Evolutionary conservation across 345 rosid species (phyloP).

Genomic region (Barbarea vulgaris): DNA sequence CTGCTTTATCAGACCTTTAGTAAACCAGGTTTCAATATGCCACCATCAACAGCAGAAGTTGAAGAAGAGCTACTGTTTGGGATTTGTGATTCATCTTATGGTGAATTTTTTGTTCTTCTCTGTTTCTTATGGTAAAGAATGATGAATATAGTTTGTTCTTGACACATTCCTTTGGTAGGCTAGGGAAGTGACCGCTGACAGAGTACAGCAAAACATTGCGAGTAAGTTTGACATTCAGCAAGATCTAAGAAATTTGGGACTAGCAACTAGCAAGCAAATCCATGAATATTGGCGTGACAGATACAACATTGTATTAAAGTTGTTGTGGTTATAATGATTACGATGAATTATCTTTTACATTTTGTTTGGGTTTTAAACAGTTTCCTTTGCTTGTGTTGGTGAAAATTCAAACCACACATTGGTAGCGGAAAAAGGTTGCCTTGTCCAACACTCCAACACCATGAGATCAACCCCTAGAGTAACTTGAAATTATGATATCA

Average conservation of each 20-base stretch:
- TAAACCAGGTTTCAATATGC: constrained; percentile 74
- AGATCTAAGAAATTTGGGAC: not conserved
- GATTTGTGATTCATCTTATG: constrained; percentile 52
- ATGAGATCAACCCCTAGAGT: constrained; percentile 67
- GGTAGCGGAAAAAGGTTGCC: constrained; percentile 60
- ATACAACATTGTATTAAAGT: not conserved
- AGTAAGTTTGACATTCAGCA: constrained; percentile 52
- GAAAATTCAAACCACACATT: constrained; percentile 73
- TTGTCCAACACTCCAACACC: constrained; percentile 48
- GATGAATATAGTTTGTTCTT: constrained; percentile 20
- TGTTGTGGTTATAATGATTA: not conserved
- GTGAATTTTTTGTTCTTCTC: too few species aligned
- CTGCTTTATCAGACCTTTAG: constrained; percentile 55
- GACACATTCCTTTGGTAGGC: constrained; percentile 50
- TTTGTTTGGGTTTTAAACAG: constrained; percentile 43
- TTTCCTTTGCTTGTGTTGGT: constrained; percentile 88
- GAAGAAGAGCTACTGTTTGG: constrained; percentile 57
- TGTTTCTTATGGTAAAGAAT: constrained; percentile 53
- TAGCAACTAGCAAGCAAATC: too few species aligned
- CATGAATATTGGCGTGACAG: too few species aligned
- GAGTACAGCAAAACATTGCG: constrained; percentile 55
- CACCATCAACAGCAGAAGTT: constrained; percentile 77
- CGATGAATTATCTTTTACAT: constrained; percentile 14
- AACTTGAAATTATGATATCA: constrained; percentile 59
- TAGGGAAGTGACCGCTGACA: not conserved